These are phyloP conservation scores for Kentomonas sorsogonicus DNA, from an alignment of 208 protist species.

Conservation along the genomic window DNA sequence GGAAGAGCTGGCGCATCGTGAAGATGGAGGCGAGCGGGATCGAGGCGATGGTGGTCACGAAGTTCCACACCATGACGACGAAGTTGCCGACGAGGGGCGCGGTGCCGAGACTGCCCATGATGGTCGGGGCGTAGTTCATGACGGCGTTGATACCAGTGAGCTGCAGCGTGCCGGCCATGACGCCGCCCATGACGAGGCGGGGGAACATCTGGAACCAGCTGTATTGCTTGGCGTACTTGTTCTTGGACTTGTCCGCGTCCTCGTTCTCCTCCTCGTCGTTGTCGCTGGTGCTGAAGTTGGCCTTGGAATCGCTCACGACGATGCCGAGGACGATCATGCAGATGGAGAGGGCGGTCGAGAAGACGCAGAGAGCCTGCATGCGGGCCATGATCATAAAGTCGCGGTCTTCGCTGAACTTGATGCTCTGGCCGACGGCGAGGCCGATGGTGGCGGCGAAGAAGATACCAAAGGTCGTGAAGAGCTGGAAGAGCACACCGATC, in stretches of 20 bases:
- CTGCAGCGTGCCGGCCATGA: conserved; percentile 61
- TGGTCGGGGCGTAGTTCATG: conserved; percentile 83
- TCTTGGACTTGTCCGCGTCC: conserved; percentile 27
- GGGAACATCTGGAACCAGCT: conserved; percentile 34
- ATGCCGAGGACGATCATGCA: conserved; percentile 46
- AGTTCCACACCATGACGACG: conserved; percentile 84
- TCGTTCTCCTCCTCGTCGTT: conserved; percentile 11
- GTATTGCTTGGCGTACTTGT: too few relatives aligned
- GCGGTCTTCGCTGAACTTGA: conserved; percentile 18
- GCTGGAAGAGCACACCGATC: conserved; percentile 73
- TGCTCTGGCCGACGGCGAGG: conserved; percentile 45
- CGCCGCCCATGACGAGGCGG: conserved; percentile 37
- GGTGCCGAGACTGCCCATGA: conserved; percentile 61
- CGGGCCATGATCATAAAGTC: conserved; percentile 44
- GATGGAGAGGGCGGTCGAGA: conserved; percentile 57
- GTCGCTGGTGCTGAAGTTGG: too few relatives aligned
- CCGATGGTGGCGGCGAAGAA: conserved; percentile 68
- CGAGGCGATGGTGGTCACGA: conserved; percentile 68
- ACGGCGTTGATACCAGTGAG: conserved; percentile 85
- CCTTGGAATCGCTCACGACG: not conserved
- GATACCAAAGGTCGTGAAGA: conserved; percentile 81
- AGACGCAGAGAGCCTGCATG: conserved; percentile 59
- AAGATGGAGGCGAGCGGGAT: conserved; percentile 62
- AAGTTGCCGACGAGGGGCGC: conserved; percentile 72
- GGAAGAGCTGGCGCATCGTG: conserved; percentile 74